These are phyloP conservation scores for Arthrobotrys pseudoclavata DNA, from an alignment of 2,329 filamentous ascomycete genomes.

Conservation along the genomic window DNA sequence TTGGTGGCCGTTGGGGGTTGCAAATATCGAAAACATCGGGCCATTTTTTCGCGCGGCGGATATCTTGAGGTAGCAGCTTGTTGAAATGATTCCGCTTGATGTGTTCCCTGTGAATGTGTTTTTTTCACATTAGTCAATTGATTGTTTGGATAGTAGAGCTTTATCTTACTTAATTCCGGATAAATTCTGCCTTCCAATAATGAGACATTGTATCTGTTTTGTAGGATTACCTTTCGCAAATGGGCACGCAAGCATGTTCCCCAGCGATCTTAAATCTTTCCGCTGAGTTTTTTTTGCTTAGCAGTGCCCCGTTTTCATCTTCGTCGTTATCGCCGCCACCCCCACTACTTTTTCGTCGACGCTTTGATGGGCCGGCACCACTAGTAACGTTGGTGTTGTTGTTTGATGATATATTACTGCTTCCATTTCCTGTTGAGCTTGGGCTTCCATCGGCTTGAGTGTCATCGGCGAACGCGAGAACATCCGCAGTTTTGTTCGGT, in stretches of 20 bases:
- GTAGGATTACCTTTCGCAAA: not conserved
- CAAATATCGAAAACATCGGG: constrained; percentile 13
- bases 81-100: constrained; percentile 11
- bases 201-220: not conserved
- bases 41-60: constrained; percentile 12
- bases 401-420: too few species aligned
- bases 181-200: not conserved
- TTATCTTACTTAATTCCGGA: not conserved
- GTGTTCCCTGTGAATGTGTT: not conserved
- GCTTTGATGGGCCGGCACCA: not conserved
- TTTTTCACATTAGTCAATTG: too few species aligned
- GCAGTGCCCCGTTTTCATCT: not conserved
- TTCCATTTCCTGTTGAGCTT: not conserved
- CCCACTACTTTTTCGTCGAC: not conserved
- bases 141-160: too few species aligned
- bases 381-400: too few species aligned
- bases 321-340: not conserved
- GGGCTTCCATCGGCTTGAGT: not conserved
- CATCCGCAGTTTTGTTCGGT: not conserved
- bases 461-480: too few species aligned
- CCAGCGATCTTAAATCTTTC: not conserved
- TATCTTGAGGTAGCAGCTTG: not conserved
- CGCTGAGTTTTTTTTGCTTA: not conserved
- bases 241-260: not conserved
- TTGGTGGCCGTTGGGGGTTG: not conserved